A percentile compares a stretch with the other conserved stretches of the same genome.
Evolutionary conservation across 768 basidiomycete genomes (phyloP).

Genomic region (Fibroporia radiculosa): DNA sequence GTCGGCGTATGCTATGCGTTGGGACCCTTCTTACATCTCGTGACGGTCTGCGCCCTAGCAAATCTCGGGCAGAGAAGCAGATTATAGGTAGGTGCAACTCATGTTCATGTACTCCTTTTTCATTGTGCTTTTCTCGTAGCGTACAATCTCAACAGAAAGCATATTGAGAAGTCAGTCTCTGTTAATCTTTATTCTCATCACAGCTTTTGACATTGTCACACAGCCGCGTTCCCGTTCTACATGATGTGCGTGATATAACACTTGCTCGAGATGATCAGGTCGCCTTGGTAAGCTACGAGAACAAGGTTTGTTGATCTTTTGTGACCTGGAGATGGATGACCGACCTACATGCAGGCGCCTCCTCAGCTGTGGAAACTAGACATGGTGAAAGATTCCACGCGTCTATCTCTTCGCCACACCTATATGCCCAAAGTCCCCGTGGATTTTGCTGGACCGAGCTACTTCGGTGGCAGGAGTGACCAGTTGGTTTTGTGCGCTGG

Average conservation of each 20-base stretch:
- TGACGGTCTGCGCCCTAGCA: slow-evolving; percentile 58
- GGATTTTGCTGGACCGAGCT: slow-evolving; percentile 75
- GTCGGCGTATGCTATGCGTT: slow-evolving; percentile 55
- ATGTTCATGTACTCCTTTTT: not conserved
- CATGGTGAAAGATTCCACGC: slow-evolving; percentile 40
- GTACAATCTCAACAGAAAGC: slow-evolving; percentile 57
- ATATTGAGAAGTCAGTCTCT: slow-evolving; percentile 53
- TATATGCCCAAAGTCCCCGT: slow-evolving; percentile 63
- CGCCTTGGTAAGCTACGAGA: slow-evolving; percentile 67
- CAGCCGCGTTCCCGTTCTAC: slow-evolving; percentile 66
- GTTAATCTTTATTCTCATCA: not conserved
- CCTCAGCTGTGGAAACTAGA: slow-evolving; percentile 76
- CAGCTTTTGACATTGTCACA: not conserved
- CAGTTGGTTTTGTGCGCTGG: slow-evolving; percentile 73
- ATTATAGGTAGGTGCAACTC: slow-evolving; percentile 45
- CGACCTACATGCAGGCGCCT: slow-evolving; percentile 39
- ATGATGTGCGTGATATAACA: slow-evolving; percentile 67
- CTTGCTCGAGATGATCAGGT: slow-evolving; percentile 51
- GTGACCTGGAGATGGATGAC: not conserved
- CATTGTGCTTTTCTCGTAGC: slow-evolving; percentile 29
- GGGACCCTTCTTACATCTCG: slow-evolving; percentile 60
- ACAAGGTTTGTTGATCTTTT: slow-evolving; percentile 37
- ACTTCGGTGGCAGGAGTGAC: slow-evolving; percentile 75
- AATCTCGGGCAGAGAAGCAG: slow-evolving; percentile 65
- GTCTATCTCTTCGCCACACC: slow-evolving; percentile 49